phyloP scores from a whole-genome alignment of 441 rosid species.

The Populus trichocarpa region DNA sequence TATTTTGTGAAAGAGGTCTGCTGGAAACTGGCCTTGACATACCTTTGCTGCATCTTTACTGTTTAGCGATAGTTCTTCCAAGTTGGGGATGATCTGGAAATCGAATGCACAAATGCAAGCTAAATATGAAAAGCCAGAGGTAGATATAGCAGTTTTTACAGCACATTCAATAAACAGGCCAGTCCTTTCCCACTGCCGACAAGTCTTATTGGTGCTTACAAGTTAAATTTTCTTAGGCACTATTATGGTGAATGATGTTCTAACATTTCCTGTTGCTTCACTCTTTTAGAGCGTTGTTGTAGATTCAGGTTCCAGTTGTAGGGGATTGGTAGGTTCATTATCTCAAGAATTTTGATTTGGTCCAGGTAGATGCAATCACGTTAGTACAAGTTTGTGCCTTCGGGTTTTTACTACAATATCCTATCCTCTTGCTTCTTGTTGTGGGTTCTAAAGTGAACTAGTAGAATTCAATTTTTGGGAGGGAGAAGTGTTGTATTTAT shows the following conservation, averaged over 20 bases:
- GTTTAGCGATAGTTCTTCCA: slow-evolving; percentile 17
- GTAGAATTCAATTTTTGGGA: background rate
- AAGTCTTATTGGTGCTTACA: no score
- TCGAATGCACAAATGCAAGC: background rate
- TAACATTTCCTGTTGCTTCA: no score
- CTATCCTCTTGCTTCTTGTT: background rate
- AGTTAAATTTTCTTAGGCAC: no score
- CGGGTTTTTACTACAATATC: background rate
- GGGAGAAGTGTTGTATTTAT: background rate
- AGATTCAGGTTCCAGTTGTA: no score
- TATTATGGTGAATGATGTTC: no score
- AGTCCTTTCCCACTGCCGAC: no score
- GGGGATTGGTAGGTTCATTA: no score
- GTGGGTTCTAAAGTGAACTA: background rate
- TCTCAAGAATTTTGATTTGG: no score
- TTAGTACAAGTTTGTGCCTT: no score
- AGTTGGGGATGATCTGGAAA: slow-evolving; percentile 17
- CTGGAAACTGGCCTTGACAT: background rate
- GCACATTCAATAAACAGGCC: no score
- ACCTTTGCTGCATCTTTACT: slow-evolving; percentile 13
- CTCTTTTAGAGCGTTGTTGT: no score
- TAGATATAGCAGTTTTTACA: background rate
- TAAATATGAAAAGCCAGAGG: background rate
- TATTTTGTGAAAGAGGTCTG: slow-evolving; percentile 5
- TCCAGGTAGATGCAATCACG: no score